phyloP scores from a whole-genome alignment of 257 asterid genomes.

The Mentha longifolia region DNA sequence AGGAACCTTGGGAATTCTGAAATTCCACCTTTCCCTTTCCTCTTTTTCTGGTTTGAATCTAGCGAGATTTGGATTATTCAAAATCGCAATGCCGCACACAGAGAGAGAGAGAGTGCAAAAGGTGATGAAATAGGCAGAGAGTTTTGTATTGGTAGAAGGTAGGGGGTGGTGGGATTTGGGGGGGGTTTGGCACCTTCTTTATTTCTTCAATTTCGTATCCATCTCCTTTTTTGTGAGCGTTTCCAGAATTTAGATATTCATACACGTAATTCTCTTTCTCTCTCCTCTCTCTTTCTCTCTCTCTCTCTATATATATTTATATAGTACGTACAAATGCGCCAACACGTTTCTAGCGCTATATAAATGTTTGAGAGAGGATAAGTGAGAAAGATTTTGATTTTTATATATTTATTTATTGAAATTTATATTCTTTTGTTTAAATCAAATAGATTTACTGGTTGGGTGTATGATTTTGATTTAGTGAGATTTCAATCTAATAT shows the following conservation, averaged over 20 bases:
- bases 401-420: too few species aligned
- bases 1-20: conserved; percentile 7
- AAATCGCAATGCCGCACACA: conserved; percentile 14
- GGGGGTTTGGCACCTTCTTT: conserved; percentile 20
- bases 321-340: too few species aligned
- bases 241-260: background rate
- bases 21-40: background rate
- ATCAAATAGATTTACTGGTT: too few species aligned
- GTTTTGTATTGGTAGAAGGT: background rate
- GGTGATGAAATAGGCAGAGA: conserved; percentile 24
- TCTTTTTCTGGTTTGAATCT: background rate
- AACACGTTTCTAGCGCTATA: too few species aligned
- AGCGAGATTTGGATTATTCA: background rate
- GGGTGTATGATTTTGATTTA: too few species aligned
- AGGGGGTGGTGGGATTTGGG: background rate
- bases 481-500: too few species aligned
- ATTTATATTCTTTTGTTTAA: too few species aligned
- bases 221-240: conserved; percentile 10
- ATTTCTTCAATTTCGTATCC: conserved; percentile 9
- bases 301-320: too few species aligned
- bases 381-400: too few species aligned
- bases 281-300: background rate
- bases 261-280: background rate
- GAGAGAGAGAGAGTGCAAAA: background rate
- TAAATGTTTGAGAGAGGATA: background rate